These are phyloP conservation scores for Fusarium nisikadoi DNA, from an alignment of 2,329 filamentous ascomycete genomes.

Conservation along the genomic window DNA sequence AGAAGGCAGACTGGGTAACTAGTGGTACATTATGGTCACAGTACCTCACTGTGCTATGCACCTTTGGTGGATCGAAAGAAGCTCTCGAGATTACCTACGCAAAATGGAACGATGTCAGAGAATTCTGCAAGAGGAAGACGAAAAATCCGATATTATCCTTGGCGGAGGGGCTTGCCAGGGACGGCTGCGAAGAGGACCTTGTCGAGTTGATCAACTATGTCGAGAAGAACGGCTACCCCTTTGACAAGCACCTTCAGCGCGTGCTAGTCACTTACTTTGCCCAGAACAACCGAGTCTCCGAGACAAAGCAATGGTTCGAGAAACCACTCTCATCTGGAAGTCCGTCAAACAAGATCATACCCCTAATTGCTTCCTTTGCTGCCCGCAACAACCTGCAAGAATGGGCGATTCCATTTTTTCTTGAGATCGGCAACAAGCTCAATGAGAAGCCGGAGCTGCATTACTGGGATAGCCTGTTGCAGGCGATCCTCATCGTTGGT, in stretches of 20 bases:
- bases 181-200: constrained; percentile 69
- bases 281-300: constrained; percentile 63
- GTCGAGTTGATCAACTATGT: constrained; percentile 65
- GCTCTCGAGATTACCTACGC: constrained; percentile 58
- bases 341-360: constrained; percentile 42
- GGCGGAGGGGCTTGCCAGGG: constrained; percentile 67
- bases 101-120: constrained; percentile 44
- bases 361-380: constrained; percentile 59
- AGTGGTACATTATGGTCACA: constrained; percentile 45
- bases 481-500: constrained; percentile 75
- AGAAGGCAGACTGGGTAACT: constrained; percentile 26
- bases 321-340: constrained; percentile 56
- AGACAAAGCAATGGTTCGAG: constrained; percentile 75
- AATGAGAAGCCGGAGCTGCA: constrained; percentile 58
- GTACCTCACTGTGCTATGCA: constrained; percentile 57
- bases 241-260: constrained; percentile 59
- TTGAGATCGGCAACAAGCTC: constrained; percentile 60
- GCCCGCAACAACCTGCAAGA: constrained; percentile 67
- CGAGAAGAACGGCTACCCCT: constrained; percentile 57
- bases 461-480: constrained; percentile 77
- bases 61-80: constrained; percentile 65
- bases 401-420: constrained; percentile 72
- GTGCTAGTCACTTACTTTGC: constrained; percentile 73
- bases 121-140: constrained; percentile 35
- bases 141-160: constrained; percentile 45